Percentiles rank a stretch among this genome's conserved stretches.
These are phyloP conservation scores for Emiliania huxleyi DNA, from an alignment of 78 protist species.

Conservation along the genomic window DNA sequence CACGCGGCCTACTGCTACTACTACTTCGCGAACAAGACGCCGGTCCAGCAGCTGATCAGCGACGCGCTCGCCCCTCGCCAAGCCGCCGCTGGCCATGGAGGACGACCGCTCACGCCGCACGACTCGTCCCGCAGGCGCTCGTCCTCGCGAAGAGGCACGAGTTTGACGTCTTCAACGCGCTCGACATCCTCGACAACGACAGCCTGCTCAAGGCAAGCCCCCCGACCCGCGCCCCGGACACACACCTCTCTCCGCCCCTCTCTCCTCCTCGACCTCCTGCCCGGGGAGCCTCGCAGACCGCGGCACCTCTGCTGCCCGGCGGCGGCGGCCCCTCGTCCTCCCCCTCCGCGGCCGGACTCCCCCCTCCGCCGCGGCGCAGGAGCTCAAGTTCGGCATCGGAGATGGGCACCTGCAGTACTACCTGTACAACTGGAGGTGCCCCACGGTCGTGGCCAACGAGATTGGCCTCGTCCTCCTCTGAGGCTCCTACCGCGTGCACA, in stretches of 20 bases:
- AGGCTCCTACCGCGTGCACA: no score
- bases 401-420: constrained; percentile 95
- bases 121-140: no score
- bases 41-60: constrained; percentile 42
- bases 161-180: constrained; percentile 95
- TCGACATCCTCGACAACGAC: constrained; percentile 82
- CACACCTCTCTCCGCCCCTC: not conserved
- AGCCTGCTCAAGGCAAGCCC: no score
- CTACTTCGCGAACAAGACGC: constrained; percentile 75
- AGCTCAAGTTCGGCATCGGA: constrained; percentile 93
- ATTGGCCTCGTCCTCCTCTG: constrained; percentile 81
- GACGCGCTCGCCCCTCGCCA: no score
- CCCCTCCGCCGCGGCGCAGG: constrained; percentile 52
- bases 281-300: no score
- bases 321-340: no score
- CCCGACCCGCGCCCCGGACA: no score
- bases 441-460: constrained; percentile 36
- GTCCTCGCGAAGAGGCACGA: constrained; percentile 8
- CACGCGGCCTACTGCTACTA: constrained; percentile 90
- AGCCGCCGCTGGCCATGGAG: no score
- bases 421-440: constrained; percentile 83
- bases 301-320: not conserved
- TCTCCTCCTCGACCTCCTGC: no score
- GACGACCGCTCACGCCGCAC: no score
- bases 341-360: not conserved